Percentiles rank a stretch among this genome's conserved stretches.
phyloP scores from a whole-genome alignment of 169 alveolate genomes.

The Eimeria tenella region DNA sequence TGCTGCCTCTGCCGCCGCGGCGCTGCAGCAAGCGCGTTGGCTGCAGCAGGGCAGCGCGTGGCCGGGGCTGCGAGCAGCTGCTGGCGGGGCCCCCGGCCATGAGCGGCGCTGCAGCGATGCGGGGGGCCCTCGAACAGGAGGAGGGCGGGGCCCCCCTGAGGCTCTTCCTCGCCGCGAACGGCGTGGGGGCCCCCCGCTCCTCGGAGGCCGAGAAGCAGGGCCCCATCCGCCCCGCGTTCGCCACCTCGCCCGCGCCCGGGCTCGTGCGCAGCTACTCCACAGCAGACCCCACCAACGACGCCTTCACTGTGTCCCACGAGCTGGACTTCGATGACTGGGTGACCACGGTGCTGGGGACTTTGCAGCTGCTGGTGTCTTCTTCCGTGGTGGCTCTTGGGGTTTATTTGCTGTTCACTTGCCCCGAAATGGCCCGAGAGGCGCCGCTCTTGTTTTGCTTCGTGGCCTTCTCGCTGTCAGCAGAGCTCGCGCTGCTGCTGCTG shows the following conservation, averaged over 20 bases:
- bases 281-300: conserved; percentile 67
- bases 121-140: neutral
- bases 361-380: conserved; percentile 43
- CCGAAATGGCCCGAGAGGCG: conserved; percentile 45
- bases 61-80: no score
- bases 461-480: conserved; percentile 55
- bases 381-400: conserved; percentile 41
- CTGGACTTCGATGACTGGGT: conserved; percentile 64
- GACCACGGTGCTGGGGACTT: conserved; percentile 26
- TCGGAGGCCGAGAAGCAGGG: neutral
- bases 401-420: conserved; percentile 43
- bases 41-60: conserved; percentile 20
- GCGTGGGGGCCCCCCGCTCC: conserved; percentile 16
- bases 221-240: conserved; percentile 35
- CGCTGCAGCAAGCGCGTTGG: neutral
- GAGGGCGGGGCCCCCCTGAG: neutral
- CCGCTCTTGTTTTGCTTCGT: conserved; percentile 66
- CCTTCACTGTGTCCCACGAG: conserved; percentile 75
- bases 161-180: neutral
- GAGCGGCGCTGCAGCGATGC: neutral
- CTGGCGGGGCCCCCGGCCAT: neutral
- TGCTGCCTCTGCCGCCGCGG: no score
- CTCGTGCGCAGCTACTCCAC: conserved; percentile 58
- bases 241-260: conserved; percentile 3
- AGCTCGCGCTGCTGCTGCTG: conserved; percentile 28